A percentile compares a stretch with the other conserved stretches of the same genome.
Conservation (phyloP, 2,329 filamentous ascomycete species). For the Fusarium pininemorale region DNA sequence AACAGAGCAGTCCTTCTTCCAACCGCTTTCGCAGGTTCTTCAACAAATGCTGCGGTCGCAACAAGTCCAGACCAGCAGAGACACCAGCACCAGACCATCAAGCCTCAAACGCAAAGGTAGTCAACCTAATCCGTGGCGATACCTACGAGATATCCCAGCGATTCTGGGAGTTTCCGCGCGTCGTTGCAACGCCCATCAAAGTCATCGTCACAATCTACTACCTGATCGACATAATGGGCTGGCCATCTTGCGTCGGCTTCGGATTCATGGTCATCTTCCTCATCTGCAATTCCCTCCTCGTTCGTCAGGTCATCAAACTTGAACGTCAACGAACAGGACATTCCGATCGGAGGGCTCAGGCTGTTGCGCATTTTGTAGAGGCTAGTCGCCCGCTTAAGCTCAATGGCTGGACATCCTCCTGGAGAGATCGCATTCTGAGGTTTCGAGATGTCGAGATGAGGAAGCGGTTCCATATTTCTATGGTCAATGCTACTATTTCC, state of each 20-base stretch:
- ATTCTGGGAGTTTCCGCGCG: constrained; percentile 86
- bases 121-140: constrained; percentile 85
- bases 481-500: constrained; percentile 60
- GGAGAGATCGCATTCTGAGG: constrained; percentile 49
- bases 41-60: constrained; percentile 24
- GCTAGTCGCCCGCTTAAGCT: constrained; percentile 73
- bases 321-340: constrained; percentile 76
- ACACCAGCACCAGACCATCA: constrained; percentile 53
- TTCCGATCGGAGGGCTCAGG: constrained; percentile 81
- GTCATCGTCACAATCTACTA: constrained; percentile 74
- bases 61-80: constrained; percentile 6
- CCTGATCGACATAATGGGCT: constrained; percentile 78
- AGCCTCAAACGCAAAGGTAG: constrained; percentile 88
- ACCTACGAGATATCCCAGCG: constrained; percentile 84
- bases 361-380: constrained; percentile 87
- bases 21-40: constrained; percentile 19
- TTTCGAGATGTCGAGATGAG: constrained; percentile 50
- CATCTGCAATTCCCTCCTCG: constrained; percentile 72
- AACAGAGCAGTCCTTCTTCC: neutral
- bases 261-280: constrained; percentile 75
- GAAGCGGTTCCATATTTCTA: constrained; percentile 50
- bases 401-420: constrained; percentile 52
- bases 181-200: constrained; percentile 80
- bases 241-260: constrained; percentile 79
- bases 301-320: constrained; percentile 71